Percentiles rank a stretch among this genome's conserved stretches.
Conservation (phyloP, 2,329 filamentous ascomycete genomes). For the Cytospora piceae region DNA sequence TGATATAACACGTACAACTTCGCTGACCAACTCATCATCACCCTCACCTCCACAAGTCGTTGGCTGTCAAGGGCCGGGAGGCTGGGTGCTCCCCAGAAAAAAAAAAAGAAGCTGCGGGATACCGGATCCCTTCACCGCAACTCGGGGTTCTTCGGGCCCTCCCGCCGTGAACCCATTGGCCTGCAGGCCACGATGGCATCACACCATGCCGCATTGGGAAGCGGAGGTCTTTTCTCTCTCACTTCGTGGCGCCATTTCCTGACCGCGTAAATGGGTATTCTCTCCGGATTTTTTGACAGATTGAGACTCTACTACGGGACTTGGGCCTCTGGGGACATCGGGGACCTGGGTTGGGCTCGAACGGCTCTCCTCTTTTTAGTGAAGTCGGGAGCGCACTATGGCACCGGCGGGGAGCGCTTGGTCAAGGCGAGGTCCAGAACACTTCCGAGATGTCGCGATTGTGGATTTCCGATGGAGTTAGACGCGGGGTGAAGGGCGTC, state of each 20-base stretch:
- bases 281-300: neutral
- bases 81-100: neutral
- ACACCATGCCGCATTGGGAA: slow-evolving; percentile 26
- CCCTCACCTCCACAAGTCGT: slow-evolving; percentile 7
- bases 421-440: slow-evolving; percentile 11
- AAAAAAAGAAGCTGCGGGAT: neutral
- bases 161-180: slow-evolving; percentile 19
- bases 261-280: slow-evolving; percentile 10
- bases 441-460: slow-evolving; percentile 12
- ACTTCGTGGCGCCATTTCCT: slow-evolving; percentile 25
- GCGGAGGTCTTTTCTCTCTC: neutral
- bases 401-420: slow-evolving; percentile 18
- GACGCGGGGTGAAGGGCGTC: neutral
- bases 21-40: neutral
- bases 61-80: neutral
- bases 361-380: slow-evolving; percentile 4
- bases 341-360: neutral
- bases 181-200: slow-evolving; percentile 17
- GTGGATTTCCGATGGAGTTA: neutral
- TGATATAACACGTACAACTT: slow-evolving; percentile 13
- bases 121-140: slow-evolving; percentile 9
- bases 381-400: slow-evolving; percentile 8
- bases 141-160: slow-evolving; percentile 16
- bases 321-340: neutral
- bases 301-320: neutral